phyloP scores from a whole-genome alignment of 177 flowering plant species.

The Tripterygium wilfordii region DNA sequence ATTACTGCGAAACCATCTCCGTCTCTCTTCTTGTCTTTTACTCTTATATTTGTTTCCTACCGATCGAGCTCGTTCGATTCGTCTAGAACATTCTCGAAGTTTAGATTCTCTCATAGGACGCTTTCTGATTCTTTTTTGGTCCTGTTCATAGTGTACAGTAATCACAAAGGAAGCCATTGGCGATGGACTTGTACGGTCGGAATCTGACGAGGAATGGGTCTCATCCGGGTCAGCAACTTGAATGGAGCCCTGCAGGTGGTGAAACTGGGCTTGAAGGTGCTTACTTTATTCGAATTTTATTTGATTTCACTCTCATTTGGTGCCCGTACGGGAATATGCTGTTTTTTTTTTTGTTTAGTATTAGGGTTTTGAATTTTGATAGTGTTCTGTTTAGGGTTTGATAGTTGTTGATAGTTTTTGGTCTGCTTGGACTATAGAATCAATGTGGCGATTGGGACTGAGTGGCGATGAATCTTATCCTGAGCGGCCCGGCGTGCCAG shows the following conservation, averaged over 20 bases:
- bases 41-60: background rate
- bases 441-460: conserved; percentile 66
- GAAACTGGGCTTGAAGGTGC: conserved; percentile 48
- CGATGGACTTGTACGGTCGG: conserved; percentile 56
- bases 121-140: background rate
- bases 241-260: conserved; percentile 32
- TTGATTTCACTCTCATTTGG: conserved; percentile 3
- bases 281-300: conserved; percentile 1
- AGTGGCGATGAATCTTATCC: conserved; percentile 55
- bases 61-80: conserved; percentile 14
- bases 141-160: conserved; percentile 2
- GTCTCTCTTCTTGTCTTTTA: conserved; percentile 7
- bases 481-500: conserved; percentile 61
- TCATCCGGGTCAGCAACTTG: conserved; percentile 27
- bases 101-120: no score
- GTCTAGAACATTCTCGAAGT: conserved; percentile 2
- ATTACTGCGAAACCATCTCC: conserved; percentile 9
- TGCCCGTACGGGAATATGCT: background rate
- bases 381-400: conserved; percentile 14
- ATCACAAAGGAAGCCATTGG: background rate
- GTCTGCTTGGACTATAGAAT: conserved; percentile 36
- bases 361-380: conserved; percentile 22
- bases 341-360: background rate
- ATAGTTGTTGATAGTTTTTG: conserved; percentile 13
- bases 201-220: conserved; percentile 29